Evolutionary conservation across 2,329 filamentous ascomycete genomes (phyloP).

Genomic region (Cadophora sp.): DNA sequence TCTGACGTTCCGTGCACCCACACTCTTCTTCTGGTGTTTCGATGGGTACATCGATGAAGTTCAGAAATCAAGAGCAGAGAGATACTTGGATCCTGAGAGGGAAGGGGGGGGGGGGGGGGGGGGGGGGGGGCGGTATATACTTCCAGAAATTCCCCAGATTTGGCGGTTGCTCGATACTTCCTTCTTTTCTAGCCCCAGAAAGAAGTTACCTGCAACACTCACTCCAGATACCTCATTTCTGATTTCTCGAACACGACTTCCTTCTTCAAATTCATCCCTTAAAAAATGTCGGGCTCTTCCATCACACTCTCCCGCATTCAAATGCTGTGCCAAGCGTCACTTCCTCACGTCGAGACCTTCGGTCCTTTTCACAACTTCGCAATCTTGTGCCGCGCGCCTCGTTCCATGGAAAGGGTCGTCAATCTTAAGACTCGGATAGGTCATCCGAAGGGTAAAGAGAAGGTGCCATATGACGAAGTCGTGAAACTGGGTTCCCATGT

Average conservation of each 20-base stretch:
- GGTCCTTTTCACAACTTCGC: background rate
- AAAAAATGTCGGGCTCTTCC: background rate
- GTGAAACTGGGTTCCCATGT: background rate
- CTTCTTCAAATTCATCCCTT: background rate
- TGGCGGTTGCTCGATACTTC: background rate
- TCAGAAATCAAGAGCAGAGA: background rate
- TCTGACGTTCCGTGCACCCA: too few relatives aligned
- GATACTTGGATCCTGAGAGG: background rate
- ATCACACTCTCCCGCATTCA: background rate
- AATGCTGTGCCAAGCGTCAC: background rate
- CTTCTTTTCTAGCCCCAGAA: background rate
- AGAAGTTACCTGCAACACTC: too few relatives aligned
- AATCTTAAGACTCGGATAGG: background rate
- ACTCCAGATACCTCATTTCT: background rate
- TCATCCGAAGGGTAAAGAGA: constrained; percentile 1
- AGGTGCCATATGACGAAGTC: background rate
- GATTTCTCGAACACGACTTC: background rate
- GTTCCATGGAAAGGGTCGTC: background rate
- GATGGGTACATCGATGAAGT: background rate
- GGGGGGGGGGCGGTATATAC: background rate
- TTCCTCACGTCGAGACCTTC: background rate
- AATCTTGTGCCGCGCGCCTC: constrained; percentile 12
- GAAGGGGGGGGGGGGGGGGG: background rate
- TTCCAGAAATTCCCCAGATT: background rate
- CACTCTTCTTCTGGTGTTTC: background rate